Percentiles rank a stretch among this genome's conserved stretches.
phyloP scores from a whole-genome alignment of 495 filamentous ascomycete species.

The Amniculicola lignicola region DNA sequence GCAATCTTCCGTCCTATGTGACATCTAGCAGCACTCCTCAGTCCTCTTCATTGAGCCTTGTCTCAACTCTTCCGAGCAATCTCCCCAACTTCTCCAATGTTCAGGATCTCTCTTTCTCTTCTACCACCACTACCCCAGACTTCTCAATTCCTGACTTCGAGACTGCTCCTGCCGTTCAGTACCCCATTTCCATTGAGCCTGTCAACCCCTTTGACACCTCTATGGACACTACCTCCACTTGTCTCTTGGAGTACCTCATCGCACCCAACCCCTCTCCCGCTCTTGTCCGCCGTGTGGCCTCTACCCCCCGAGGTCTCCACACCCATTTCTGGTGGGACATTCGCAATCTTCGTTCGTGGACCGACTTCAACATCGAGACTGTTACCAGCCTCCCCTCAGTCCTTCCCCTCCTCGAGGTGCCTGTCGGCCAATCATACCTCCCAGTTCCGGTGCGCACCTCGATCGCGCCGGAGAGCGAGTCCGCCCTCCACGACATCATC shows the following conservation, averaged over 20 bases:
- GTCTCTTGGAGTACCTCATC: slow-evolving; percentile 73
- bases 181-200: slow-evolving; percentile 40
- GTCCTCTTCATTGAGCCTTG: slow-evolving; percentile 27
- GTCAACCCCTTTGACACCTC: slow-evolving; percentile 44
- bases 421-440: slow-evolving; percentile 62
- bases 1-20: slow-evolving; percentile 68
- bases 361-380: slow-evolving; percentile 66
- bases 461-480: slow-evolving; percentile 69
- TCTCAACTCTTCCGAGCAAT: slow-evolving; percentile 28
- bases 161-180: slow-evolving; percentile 42
- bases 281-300: slow-evolving; percentile 75
- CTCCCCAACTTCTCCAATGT: slow-evolving; percentile 22
- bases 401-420: slow-evolving; percentile 66
- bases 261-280: slow-evolving; percentile 73
- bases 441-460: slow-evolving; percentile 55
- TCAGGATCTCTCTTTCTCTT: slow-evolving; percentile 24
- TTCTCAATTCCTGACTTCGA: slow-evolving; percentile 47
- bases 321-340: slow-evolving; percentile 95
- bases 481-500: slow-evolving; percentile 65
- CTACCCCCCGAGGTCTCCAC: slow-evolving; percentile 67
- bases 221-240: slow-evolving; percentile 54
- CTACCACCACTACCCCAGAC: slow-evolving; percentile 16
- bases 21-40: slow-evolving; percentile 35
- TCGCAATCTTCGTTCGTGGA: slow-evolving; percentile 80
- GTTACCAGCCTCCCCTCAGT: slow-evolving; percentile 73